Percentiles rank a stretch among this genome's conserved stretches.
Conservation (phyloP, 2,329 filamentous ascomycete genomes). For the Podosphaera aphanis region DNA sequence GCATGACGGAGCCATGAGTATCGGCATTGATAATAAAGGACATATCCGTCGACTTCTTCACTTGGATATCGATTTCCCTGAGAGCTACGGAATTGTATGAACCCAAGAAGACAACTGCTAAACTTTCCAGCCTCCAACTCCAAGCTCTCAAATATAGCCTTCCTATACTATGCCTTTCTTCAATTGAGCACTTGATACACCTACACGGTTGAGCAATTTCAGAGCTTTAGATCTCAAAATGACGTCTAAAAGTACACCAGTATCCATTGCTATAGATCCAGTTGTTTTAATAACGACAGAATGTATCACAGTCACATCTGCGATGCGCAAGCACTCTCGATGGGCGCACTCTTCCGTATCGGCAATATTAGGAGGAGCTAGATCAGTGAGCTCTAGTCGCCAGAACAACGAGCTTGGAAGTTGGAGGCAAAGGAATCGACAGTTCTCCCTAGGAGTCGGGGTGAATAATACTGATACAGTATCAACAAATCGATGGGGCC, state of each 20-base stretch:
- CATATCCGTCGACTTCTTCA: no score
- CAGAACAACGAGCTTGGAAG: slow-evolving; percentile 17
- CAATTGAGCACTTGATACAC: not conserved
- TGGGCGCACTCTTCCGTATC: slow-evolving; percentile 93
- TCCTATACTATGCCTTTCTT: not conserved
- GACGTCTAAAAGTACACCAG: slow-evolving; percentile 15
- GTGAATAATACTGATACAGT: slow-evolving; percentile 29
- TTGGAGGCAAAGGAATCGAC: slow-evolving; percentile 9
- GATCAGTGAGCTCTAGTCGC: slow-evolving; percentile 21
- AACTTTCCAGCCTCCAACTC: not conserved
- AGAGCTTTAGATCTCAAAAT: slow-evolving; percentile 2
- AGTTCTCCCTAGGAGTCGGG: slow-evolving; percentile 7
- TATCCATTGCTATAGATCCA: slow-evolving; percentile 70
- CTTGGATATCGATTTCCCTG: no score
- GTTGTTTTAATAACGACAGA: slow-evolving; percentile 89
- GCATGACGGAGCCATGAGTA: no score
- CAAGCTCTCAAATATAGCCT: not conserved
- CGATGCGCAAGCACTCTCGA: slow-evolving; percentile 90
- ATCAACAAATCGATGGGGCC: slow-evolving; percentile 68
- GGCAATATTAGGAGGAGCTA: slow-evolving; percentile 64
- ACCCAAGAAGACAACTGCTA: not conserved
- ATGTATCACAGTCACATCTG: slow-evolving; percentile 94
- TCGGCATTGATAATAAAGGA: no score
- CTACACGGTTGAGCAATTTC: not conserved
- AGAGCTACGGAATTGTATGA: no score